Conservation (phyloP, 306 rosid species). For the Rubus idaeus region DNA sequence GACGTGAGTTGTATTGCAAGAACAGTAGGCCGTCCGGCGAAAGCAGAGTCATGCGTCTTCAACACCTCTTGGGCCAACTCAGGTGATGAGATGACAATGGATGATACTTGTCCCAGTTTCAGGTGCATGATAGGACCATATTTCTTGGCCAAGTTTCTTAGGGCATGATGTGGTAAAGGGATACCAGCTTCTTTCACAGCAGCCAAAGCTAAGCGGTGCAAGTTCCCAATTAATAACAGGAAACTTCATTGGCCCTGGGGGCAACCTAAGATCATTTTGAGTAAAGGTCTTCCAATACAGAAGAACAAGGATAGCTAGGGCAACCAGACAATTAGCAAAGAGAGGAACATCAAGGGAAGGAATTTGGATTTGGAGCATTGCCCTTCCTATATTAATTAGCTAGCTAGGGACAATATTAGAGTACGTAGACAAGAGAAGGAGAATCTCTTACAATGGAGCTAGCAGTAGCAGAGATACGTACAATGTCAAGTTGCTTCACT, state of each 20-base stretch:
- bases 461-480: not conserved
- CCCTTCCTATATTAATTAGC: too few relatives aligned
- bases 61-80: conserved; percentile 31
- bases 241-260: conserved; percentile 2
- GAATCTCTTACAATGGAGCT: not conserved
- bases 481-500: not conserved
- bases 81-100: conserved; percentile 40
- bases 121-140: conserved; percentile 46
- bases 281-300: not conserved
- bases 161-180: conserved; percentile 5
- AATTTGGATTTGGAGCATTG: not conserved
- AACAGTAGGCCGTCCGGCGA: conserved; percentile 25
- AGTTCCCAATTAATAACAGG: conserved; percentile 8
- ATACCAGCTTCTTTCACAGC: not conserved
- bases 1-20: conserved; percentile 1
- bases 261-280: not conserved
- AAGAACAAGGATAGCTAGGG: not conserved
- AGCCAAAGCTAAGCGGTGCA: conserved; percentile 4
- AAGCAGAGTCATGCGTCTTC: conserved; percentile 36
- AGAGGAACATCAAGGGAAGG: not conserved
- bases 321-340: not conserved
- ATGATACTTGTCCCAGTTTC: conserved; percentile 34
- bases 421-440: not conserved
- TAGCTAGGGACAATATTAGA: not conserved
- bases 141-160: conserved; percentile 22